Evolutionary conservation across 805 yeast genomes (phyloP).

Genomic region (Cyberlindnera sargentensis): DNA sequence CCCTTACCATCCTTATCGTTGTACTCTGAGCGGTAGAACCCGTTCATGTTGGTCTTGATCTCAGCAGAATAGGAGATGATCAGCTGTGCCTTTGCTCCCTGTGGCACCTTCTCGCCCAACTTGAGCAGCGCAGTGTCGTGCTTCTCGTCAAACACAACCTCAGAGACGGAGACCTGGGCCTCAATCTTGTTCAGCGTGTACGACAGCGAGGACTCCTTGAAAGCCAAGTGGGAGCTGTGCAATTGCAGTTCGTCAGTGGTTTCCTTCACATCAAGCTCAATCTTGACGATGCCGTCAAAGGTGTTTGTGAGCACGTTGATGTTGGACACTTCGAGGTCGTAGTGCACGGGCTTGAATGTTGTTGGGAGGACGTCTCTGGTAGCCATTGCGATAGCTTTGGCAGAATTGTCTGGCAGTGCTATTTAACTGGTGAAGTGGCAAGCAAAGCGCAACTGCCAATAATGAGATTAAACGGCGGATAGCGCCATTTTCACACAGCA

Average conservation of each 20-base stretch:
- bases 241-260: constrained; percentile 39
- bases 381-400: constrained; percentile 2
- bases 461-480: too few relatives aligned
- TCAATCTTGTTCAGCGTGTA: constrained; percentile 31
- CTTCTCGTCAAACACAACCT: constrained; percentile 38
- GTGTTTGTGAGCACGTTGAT: constrained; percentile 54
- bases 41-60: constrained; percentile 70
- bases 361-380: constrained; percentile 46
- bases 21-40: constrained; percentile 70
- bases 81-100: constrained; percentile 33
- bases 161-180: constrained; percentile 15
- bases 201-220: constrained; percentile 36
- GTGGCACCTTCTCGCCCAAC: constrained; percentile 38
- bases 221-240: constrained; percentile 56
- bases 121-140: constrained; percentile 56
- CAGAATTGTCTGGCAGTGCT: too few relatives aligned
- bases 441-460: too few relatives aligned
- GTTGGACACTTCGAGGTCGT: constrained; percentile 51
- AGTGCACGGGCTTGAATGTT: constrained; percentile 65
- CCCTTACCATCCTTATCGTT: constrained; percentile 49
- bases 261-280: constrained; percentile 47
- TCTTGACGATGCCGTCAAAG: constrained; percentile 46
- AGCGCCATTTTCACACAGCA: too few relatives aligned
- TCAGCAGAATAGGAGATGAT: constrained; percentile 47
- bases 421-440: too few relatives aligned